These are phyloP conservation scores for Biancaea sappan DNA, from an alignment of 306 rosid species.

Conservation along the genomic window DNA sequence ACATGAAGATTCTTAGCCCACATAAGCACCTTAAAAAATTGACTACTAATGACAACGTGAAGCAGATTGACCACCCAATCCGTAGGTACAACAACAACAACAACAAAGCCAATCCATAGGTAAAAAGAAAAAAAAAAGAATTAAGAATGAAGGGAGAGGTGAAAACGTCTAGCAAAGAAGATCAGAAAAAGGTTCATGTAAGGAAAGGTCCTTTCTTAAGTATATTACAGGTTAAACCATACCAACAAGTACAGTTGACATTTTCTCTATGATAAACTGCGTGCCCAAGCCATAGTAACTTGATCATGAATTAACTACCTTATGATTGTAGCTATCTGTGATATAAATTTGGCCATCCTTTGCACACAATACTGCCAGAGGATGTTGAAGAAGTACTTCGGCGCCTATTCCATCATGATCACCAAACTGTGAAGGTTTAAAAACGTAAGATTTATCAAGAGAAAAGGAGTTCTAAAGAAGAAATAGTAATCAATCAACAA, in stretches of 20 bases:
- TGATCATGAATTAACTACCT: slow-evolving; percentile 53
- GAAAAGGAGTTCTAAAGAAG: slow-evolving; percentile 22
- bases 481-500: slow-evolving; percentile 8
- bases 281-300: slow-evolving; percentile 11
- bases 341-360: slow-evolving; percentile 68
- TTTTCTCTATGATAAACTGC: slow-evolving; percentile 19
- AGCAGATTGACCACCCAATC: slow-evolving; percentile 18
- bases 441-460: slow-evolving; percentile 26
- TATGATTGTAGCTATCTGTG: slow-evolving; percentile 93
- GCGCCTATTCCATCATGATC: slow-evolving; percentile 93
- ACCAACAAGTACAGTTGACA: background rate
- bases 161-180: slow-evolving; percentile 22
- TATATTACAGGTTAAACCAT: background rate
- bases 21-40: slow-evolving; percentile 12
- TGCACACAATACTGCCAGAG: slow-evolving; percentile 73
- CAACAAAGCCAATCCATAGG: too few relatives aligned
- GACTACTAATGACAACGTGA: slow-evolving; percentile 25
- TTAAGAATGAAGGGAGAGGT: slow-evolving; percentile 26
- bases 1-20: slow-evolving; percentile 14
- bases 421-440: slow-evolving; percentile 71
- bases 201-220: slow-evolving; percentile 1
- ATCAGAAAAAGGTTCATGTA: slow-evolving; percentile 8
- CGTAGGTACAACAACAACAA: too few relatives aligned
- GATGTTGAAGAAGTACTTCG: slow-evolving; percentile 95
- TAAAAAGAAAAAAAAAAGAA: background rate